Evolutionary conservation across 768 basidiomycete genomes (phyloP), one percentile per base, ranked within the genome.

Genomic region (Termitomyces titanicus): DNA sequence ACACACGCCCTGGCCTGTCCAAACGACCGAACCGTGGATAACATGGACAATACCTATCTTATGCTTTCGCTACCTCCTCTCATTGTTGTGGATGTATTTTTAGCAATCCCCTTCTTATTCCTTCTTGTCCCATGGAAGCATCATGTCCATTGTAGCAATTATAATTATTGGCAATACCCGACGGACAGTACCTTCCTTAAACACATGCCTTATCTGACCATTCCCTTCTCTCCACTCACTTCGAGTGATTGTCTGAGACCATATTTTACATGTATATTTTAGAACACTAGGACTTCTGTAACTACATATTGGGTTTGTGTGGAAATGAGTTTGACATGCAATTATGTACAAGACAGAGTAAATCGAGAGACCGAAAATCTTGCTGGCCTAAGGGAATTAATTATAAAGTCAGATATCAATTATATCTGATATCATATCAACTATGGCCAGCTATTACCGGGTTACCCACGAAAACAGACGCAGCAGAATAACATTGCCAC

Each of bases 21-120:
- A 69, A 66, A 58, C 60, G 65, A 22, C 47, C 40, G 43, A 55
- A 58, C 34, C 18, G 53, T 27, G 55, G 56, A 52, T 61, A 33
- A 54, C 55, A 38, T 56, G 57, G 43, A 45, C 45, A 34, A 43
- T 45, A 31, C 25, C 29, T 43, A 35, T 40, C 7, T 51, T 18
- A 49, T 54, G 31, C 39, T 53, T 27, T 15, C 25, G n/a, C 52
- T 37, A 10, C n/a, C 22, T 11, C 12, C 43, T 29, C 35, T 18
- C 33, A 35, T 27, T 51, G 25, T 22, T 51, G 29, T 55, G 49
- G 45, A 56, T 56, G 52, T 57, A 54, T 59, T 62, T 58, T 51
- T 62, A 59, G 56, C 46, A 42, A 49, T 22, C 31, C 27, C 29
- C 22, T n/a, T 35, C 24, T 12, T 29, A 34, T 17, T n/a, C 27